Percentiles rank a stretch among this genome's conserved stretches.
Evolutionary conservation across 2,329 filamentous ascomycete species (phyloP).

Genomic region (Leptosphaerulina australis): DNA sequence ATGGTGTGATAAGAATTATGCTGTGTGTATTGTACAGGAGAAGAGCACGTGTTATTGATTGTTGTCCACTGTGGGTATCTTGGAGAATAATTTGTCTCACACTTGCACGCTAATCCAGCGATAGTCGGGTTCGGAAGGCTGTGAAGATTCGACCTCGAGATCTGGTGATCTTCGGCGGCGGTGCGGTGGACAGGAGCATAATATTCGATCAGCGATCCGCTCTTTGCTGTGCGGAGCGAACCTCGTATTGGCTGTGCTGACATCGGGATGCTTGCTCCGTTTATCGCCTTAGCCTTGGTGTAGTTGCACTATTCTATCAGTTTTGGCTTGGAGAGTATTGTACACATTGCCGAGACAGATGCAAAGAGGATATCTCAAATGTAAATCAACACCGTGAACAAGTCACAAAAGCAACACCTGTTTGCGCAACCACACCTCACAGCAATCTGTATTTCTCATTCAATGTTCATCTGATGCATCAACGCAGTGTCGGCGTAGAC

Average conservation of each 20-base stretch:
- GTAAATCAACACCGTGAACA: background rate
- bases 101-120: background rate
- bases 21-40: too few species aligned
- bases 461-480: background rate
- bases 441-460: background rate
- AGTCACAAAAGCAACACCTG: background rate
- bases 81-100: background rate
- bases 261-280: background rate
- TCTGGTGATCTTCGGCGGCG: background rate
- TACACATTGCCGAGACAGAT: background rate
- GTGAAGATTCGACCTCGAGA: background rate
- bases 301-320: background rate
- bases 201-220: background rate
- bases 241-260: background rate
- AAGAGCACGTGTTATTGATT: too few species aligned
- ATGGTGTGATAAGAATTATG: too few species aligned
- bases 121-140: background rate
- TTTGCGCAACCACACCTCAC: background rate
- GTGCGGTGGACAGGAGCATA: background rate
- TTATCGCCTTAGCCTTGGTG: background rate
- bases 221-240: background rate
- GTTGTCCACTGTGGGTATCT: background rate
- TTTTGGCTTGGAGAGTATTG: background rate
- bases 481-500: background rate
- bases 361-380: background rate